These are phyloP conservation scores for Solanum virginianum DNA, from an alignment of 257 asterid genomes.

Conservation along the genomic window DNA sequence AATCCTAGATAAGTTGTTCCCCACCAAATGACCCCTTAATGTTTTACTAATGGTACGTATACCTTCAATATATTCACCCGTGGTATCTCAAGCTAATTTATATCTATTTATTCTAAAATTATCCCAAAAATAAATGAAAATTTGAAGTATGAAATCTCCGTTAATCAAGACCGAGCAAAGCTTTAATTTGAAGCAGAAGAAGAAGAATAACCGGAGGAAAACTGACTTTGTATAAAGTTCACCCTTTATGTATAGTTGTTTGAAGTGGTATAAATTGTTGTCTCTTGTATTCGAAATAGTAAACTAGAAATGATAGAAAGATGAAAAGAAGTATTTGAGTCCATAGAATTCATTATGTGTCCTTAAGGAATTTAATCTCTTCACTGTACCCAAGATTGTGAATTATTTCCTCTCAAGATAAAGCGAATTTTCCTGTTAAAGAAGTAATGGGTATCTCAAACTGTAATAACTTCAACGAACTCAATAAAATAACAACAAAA, in stretches of 20 bases:
- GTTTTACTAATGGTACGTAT: not conserved
- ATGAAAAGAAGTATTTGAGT: no score
- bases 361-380: no score
- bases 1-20: no score
- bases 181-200: not conserved
- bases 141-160: not conserved
- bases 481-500: no score
- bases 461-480: no score
- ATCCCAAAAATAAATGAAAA: not conserved
- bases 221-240: not conserved
- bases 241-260: not conserved
- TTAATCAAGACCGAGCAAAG: not conserved
- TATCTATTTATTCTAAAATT: not conserved
- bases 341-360: rapidly evolving
- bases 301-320: no score
- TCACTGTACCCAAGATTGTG: no score
- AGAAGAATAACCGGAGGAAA: not conserved
- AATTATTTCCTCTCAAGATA: no score
- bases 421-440: no score
- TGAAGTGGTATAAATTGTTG: not conserved
- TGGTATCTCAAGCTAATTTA: not conserved
- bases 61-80: not conserved
- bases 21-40: no score
- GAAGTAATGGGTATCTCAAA: no score
- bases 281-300: no score